These are phyloP conservation scores for Cladobotryum protrusum DNA, from an alignment of 2,329 filamentous ascomycete species.

Conservation along the genomic window DNA sequence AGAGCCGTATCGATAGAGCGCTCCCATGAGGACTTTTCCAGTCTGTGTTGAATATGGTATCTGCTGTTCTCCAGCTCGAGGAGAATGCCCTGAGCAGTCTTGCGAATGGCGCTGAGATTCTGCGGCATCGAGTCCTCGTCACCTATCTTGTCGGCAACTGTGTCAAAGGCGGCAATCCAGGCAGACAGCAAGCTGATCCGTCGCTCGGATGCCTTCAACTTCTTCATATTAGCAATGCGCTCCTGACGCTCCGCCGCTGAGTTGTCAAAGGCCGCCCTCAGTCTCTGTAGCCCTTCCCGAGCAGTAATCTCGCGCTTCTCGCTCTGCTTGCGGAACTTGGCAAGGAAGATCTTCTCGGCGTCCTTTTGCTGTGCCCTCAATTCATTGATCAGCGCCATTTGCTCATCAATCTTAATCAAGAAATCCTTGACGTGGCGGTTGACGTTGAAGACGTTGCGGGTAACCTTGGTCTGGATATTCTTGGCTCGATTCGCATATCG, in stretches of 20 bases:
- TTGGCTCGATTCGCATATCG: conserved; percentile 97
- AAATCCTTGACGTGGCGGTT: conserved; percentile 99
- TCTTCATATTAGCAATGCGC: conserved; percentile 72
- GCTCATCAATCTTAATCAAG: conserved; percentile 97
- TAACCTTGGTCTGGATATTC: conserved; percentile 99
- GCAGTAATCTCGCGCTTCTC: conserved; percentile 74
- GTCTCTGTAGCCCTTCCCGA: conserved; percentile 71
- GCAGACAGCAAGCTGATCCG: conserved; percentile 80
- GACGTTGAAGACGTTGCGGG: conserved; percentile 98
- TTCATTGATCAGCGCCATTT: conserved; percentile 94
- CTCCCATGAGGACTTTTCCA: conserved; percentile 81
- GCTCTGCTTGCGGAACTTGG: conserved; percentile 84
- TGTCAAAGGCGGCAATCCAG: conserved; percentile 90
- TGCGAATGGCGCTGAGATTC: conserved; percentile 69
- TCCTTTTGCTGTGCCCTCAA: conserved; percentile 90
- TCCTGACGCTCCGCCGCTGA: conserved; percentile 72
- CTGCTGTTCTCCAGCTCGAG: conserved; percentile 70
- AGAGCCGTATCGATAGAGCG: conserved; percentile 80
- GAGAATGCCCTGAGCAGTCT: conserved; percentile 81
- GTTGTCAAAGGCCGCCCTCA: conserved; percentile 80
- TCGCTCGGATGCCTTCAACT: conserved; percentile 73
- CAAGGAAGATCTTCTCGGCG: conserved; percentile 71
- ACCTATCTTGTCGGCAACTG: conserved; percentile 61
- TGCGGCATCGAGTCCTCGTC: conserved; percentile 54
- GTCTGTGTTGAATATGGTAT: conserved; percentile 80